Evolutionary conservation across 306 rosid species (phyloP), one percentile per base, ranked within the genome.

Genomic region (Aeschynomene evenia): DNA sequence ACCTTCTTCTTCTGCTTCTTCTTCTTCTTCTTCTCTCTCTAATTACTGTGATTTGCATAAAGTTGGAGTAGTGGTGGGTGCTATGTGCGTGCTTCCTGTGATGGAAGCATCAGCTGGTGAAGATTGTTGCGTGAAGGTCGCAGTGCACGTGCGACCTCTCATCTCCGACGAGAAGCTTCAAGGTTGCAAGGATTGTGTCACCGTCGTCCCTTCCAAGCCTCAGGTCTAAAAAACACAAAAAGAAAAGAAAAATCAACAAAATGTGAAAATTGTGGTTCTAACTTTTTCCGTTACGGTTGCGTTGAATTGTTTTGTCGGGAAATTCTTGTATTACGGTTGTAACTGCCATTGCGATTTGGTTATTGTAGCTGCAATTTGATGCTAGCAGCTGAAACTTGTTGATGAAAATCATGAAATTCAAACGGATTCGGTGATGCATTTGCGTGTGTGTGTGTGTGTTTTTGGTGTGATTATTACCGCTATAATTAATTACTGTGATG

Each of bases 101-200:
- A 73, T 78, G 96, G 97, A 91, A 83, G 87, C 92, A 20, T 90
- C 20, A 5, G 1, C 50, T 4, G 51, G 84, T 24, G 97, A 95
- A 70, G 89, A 87, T 81, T 95, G 99, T 60, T 91, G 96, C 48
- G 97, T 95, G 4, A 95, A 89, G 73, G 99, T 95, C 16, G 99
- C 97, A 58, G 97, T 95, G 31, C 96, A 95, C 76, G 87, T 89
- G 74, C 85, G 99, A 33, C 99, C 99, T 11, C 91, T 95, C 67
- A 86, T 95, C 85, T 78, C 79, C 39, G 97, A 95, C 64, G 99
- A 95, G 89, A 86, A 87, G 75, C 80, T 87, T 63, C 99, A 89
- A 72, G 99, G 99, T 0, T 95, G 99, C 84, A 89, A 95, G 68
- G 99, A 95, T 80, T 95, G 99, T 65, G 97, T 95, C 75, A 87